Base-by-base conservation (phyloP, 2,329 filamentous ascomycete species). In the Trichoderma sp. region DNA sequence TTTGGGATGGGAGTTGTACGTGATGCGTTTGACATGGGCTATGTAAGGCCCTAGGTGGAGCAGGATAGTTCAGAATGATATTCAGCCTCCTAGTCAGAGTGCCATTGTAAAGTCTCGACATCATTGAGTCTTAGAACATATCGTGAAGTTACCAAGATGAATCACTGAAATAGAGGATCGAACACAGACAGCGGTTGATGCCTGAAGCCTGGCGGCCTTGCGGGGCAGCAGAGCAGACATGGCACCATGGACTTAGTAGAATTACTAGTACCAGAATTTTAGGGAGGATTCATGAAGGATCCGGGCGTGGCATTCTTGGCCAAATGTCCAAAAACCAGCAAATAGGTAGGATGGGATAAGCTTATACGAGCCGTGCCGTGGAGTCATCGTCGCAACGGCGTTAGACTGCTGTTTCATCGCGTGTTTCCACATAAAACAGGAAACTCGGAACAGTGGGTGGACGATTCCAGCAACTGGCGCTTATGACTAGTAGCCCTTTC, bases 401-500 rank as follows among this genome's bases (percentile, higher is more conserved):
- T 18, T 18, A 18, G 39, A 43, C 39, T 43, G 39, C 39, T 43
- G 39, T 43, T 43, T 43, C 39, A 43, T 43, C 18, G 39, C 39
- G 39, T n/a, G 37, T 43, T 43, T n/a, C 39, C 39, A 43, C 39
- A 34, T 34, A 34, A 34, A 34, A 34, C 11, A 13, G 11, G 11
- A 34, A 26, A 2, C 26, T 26, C 4, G 26, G 4, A 26, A 34
- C 32, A 34, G 32, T 14, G 14, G 32, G 32, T 34, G 32, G 37
- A 39, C 37, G 37, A 18, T 1, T 18, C 18, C 16, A 39, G 37
- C 37, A 18, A 18, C 37, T 18, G 39, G 18, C 39, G 39, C 39
- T n/a, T 43, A 43, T 43, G 46, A 24, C 51, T 46, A 55, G 61
- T 52, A 65, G 7, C 61, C 61, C 16, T 56, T 65, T 32, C 61